Base-by-base conservation (phyloP, 1,284 basidiomycete species). In the Ganoderma resinaceum region DNA sequence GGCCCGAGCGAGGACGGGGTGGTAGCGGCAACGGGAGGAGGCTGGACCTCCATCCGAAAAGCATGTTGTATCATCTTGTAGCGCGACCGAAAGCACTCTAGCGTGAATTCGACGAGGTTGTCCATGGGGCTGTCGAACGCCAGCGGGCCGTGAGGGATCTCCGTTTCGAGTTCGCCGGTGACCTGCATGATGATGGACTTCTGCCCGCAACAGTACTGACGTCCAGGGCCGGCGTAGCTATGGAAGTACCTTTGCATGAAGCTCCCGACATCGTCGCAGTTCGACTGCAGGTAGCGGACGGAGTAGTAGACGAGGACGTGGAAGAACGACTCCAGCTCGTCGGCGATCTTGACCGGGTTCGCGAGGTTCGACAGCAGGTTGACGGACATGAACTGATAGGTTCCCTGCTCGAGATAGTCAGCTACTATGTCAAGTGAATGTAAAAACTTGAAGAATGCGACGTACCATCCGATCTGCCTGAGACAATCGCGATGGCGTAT, bases 291-390 rank as follows among this genome's bases (percentile, higher is more conserved):
- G 16, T 42, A 57, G 20, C 63, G 63, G 2, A 70, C 11, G 18
- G 59, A 58, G 46, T 29, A 23, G 43, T 65, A 70, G 29, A 72
- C 23, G 26, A 72, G 46, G 16, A 69, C 63, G 49, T 66, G 63
- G 43, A 70, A 40, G 62, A 72, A 68, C 5, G 65, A 65, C 37
- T 72, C 71, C 0, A 72, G 63, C 40, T 72, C 71, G 42, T 72
- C 71, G 6, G 65, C 37, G 16, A 63, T 43, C 0, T 16, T 18
- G 29, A 66, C 46, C 4, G 59, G 43, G 7, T 20, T 20, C 0
- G 14, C 3, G 0, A 52, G 23, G 4, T 49, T 0, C 2, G 26
- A 2, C 14, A 66, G 38, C 2, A 37, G 31, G 20, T 37, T 14
- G 3, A 58, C 33, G 0, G 68, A 67, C 40, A 66, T 53, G 52